phyloP scores from a whole-genome alignment of 495 filamentous ascomycete species.

The Staphylotrichum longicolle region DNA sequence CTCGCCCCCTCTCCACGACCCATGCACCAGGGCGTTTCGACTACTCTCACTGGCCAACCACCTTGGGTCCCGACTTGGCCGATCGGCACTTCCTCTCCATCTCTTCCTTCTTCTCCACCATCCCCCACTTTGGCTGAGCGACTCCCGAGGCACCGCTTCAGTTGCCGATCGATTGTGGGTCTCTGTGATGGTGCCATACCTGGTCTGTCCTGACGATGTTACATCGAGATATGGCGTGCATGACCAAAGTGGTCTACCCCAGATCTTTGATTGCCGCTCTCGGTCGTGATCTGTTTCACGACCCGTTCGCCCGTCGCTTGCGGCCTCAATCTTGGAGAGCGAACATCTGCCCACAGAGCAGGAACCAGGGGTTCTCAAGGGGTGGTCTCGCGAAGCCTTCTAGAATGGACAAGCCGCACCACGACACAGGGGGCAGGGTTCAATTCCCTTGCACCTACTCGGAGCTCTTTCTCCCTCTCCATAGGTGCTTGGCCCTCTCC shows the following conservation, averaged over 20 bases:
- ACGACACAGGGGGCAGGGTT: no score
- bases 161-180: constrained; percentile 14
- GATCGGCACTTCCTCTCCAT: constrained; percentile 15
- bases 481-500: no score
- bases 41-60: constrained; percentile 4
- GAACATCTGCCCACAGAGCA: not conserved
- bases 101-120: constrained; percentile 1
- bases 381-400: not conserved
- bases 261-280: constrained; percentile 10
- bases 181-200: constrained; percentile 23
- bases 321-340: not conserved
- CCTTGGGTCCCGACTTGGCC: not conserved
- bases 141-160: constrained; percentile 12
- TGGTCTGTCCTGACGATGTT: constrained; percentile 16
- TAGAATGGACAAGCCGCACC: not conserved
- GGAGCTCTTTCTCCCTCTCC: no score
- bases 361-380: not conserved
- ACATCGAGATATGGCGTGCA: constrained; percentile 24
- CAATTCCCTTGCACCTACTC: no score
- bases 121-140: not conserved
- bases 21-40: not conserved
- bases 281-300: not conserved
- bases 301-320: not conserved
- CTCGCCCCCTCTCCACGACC: not conserved
- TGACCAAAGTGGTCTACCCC: constrained; percentile 3